A percentile compares a stretch with the other conserved stretches of the same genome.
phyloP scores from a whole-genome alignment of 2,329 filamentous ascomycete species.

The Ophioceras dolichostomum region DNA sequence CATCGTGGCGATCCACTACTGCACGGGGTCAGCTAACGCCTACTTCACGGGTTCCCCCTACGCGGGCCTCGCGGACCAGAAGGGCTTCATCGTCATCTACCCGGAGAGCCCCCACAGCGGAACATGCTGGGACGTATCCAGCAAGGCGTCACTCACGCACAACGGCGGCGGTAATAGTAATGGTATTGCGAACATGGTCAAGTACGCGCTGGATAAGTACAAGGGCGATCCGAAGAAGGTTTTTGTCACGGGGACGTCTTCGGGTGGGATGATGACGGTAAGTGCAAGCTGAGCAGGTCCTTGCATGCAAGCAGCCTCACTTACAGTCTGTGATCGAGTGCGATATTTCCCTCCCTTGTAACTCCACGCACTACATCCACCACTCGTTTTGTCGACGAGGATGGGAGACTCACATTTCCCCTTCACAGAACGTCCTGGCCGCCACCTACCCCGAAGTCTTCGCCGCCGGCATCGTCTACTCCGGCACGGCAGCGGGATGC shows the following conservation, averaged over 20 bases:
- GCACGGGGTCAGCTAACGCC: constrained; percentile 32
- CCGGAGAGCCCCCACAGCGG: constrained; percentile 37
- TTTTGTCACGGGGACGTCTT: constrained; percentile 38
- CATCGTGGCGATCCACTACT: constrained; percentile 42
- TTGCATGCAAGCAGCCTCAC: too few relatives aligned
- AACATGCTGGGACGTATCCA: constrained; percentile 47
- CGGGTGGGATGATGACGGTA: constrained; percentile 37
- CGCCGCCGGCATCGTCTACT: constrained; percentile 28
- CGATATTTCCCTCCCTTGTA: neutral
- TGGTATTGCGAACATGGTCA: constrained; percentile 46
- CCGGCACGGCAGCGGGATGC: constrained; percentile 31
- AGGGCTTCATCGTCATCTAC: constrained; percentile 39
- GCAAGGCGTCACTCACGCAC: constrained; percentile 34
- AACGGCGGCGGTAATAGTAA: constrained; percentile 44
- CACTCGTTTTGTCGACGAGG: neutral
- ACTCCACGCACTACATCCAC: neutral
- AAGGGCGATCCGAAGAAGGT: constrained; percentile 35
- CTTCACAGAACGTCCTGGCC: constrained; percentile 26
- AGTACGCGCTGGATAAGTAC: constrained; percentile 39
- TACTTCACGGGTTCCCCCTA: constrained; percentile 38
- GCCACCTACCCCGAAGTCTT: constrained; percentile 35
- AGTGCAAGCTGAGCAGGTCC: too few relatives aligned
- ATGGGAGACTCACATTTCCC: neutral
- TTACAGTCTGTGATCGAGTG: too few relatives aligned
- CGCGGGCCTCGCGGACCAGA: constrained; percentile 24